Evolutionary conservation across 2,329 filamentous ascomycete genomes (phyloP).

Genomic region (Dryadomyces quercus-mongolicae): DNA sequence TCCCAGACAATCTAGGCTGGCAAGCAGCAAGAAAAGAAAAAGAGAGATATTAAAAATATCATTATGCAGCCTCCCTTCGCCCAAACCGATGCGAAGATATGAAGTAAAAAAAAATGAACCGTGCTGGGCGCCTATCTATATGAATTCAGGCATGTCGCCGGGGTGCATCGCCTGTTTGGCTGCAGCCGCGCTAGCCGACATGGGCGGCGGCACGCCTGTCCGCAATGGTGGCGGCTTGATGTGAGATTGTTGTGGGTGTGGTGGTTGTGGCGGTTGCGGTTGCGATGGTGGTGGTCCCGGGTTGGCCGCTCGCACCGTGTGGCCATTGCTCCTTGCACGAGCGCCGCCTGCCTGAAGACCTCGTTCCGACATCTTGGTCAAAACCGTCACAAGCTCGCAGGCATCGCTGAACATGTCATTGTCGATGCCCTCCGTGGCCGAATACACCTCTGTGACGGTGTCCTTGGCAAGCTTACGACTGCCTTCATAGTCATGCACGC

Average conservation of each 20-base stretch:
- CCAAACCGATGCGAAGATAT: background rate
- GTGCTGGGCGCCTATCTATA: constrained; percentile 3
- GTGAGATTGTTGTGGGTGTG: background rate
- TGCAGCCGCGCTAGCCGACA: background rate
- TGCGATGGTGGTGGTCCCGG: background rate
- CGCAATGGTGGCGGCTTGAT: background rate
- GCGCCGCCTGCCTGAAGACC: constrained; percentile 5
- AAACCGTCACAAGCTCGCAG: background rate
- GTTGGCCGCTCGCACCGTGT: constrained; percentile 9
- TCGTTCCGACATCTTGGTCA: constrained; percentile 2
- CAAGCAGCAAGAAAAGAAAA: background rate
- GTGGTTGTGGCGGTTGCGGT: background rate
- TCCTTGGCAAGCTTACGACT: constrained; percentile 67
- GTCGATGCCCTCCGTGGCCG: constrained; percentile 52
- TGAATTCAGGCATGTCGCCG: constrained; percentile 9
- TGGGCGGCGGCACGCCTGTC: background rate
- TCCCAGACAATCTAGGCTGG: background rate
- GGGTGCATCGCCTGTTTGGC: background rate
- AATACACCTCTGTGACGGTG: constrained; percentile 83
- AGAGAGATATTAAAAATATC: background rate
- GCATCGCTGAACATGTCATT: background rate
- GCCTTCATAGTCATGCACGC: constrained; percentile 66
- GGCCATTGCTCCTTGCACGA: background rate
- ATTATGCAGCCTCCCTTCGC: background rate
- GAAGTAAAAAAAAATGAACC: background rate